Evolutionary conservation across 2,329 filamentous ascomycete species (phyloP).

Genomic region (Nigrospora oryzae): DNA sequence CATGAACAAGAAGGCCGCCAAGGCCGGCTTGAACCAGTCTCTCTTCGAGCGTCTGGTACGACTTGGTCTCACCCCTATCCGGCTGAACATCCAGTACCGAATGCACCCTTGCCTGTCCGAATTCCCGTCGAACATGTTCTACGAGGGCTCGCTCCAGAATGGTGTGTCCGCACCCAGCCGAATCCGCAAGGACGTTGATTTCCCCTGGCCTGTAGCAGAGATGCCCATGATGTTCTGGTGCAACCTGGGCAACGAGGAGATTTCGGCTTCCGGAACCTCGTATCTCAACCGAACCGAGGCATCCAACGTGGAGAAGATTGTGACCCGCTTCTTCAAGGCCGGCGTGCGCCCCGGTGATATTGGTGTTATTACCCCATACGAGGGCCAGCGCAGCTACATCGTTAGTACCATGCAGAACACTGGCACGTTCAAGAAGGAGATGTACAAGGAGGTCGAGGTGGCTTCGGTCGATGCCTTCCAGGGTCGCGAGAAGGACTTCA

Average conservation of each 20-base stretch:
- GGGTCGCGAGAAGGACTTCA: slow-evolving; percentile 97
- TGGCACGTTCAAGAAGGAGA: slow-evolving; percentile 95
- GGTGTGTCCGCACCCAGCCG: slow-evolving; percentile 86
- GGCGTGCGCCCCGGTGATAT: slow-evolving; percentile 91
- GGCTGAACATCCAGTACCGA: slow-evolving; percentile 93
- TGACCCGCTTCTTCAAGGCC: slow-evolving; percentile 97
- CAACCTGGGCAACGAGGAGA: slow-evolving; percentile 94
- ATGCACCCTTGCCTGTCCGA: slow-evolving; percentile 98
- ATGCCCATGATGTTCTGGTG: slow-evolving; percentile 99
- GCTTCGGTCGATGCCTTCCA: slow-evolving; percentile 98
- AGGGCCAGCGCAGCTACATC: slow-evolving; percentile 95
- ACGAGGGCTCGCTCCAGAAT: slow-evolving; percentile 94
- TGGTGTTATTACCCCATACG: slow-evolving; percentile 97
- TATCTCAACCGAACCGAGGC: slow-evolving; percentile 97
- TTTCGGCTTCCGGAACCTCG: slow-evolving; percentile 93
- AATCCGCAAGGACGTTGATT: slow-evolving; percentile 87
- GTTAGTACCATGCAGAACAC: slow-evolving; percentile 99
- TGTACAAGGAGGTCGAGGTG: slow-evolving; percentile 97
- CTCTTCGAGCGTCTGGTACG: slow-evolving; percentile 94
- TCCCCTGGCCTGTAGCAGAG: slow-evolving; percentile 91
- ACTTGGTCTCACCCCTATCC: slow-evolving; percentile 81
- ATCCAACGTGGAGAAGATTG: slow-evolving; percentile 95
- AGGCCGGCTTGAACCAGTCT: slow-evolving; percentile 96
- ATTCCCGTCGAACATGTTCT: slow-evolving; percentile 99
- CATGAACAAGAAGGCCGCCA: slow-evolving; percentile 99